Evolutionary conservation across 2,329 filamentous ascomycete genomes (phyloP), one percentile per base, ranked within the genome.

Genomic region (Nannizziopsis arthrosporioides): DNA sequence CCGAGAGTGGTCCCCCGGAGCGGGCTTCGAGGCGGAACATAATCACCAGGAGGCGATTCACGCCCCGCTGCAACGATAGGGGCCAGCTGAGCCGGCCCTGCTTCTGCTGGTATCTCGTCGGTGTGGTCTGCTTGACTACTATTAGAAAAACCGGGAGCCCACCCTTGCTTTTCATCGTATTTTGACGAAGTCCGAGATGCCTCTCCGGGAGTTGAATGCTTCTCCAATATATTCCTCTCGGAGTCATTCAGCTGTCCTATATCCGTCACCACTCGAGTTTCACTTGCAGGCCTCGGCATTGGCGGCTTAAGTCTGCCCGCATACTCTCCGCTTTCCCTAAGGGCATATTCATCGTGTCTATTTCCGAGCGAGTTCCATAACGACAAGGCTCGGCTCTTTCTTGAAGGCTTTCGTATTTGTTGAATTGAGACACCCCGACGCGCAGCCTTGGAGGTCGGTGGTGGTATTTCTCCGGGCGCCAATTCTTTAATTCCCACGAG

Each of bases 281-380:
- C 48, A 37, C 46, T 49, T 22, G 32, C 32, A 10, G 41, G 15
- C 15, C 44, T 44, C 14, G 44, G 45, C 11, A 44, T 36, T 30
- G 47, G n/a, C 19, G 35, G 12, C 22, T 41, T 22, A 14, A 43
- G 43, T n/a, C 30, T 35, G 31, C 41, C 38, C 12, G 10, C 34
- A 22, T 50, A 46, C 27, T 43, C 42, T 39, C 51, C 44, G 14
- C 39, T 47, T 22, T 42, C 39, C 18, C 34, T 44, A 11, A 93
- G 73, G 0, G 84, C 84, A 53, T 74, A 74, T 63, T 90, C 77
- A 61, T 96, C 92, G 60, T 95, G 87, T 61, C 85, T 93, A 40
- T 83, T 89, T 11, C 86, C 88, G 84, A 88, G 93, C 1, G 82
- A 72, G 43, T 81, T 84, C 90, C 90, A 96, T 54, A 95, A 69